phyloP scores from a whole-genome alignment of 2,329 filamentous ascomycete genomes.

The Exserohilum turcica region DNA sequence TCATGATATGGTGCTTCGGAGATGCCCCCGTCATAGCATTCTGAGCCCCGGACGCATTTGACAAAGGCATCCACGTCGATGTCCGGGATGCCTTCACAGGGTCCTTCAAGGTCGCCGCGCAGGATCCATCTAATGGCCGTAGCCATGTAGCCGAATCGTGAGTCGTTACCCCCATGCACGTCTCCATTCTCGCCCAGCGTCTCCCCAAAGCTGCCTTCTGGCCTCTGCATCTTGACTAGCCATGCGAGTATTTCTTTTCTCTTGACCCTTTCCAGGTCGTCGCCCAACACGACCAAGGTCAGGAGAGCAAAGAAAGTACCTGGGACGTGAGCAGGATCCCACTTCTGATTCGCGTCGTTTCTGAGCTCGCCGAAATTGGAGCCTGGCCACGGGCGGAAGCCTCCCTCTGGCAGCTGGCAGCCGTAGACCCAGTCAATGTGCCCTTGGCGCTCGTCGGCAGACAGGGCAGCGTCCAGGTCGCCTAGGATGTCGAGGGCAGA shows the following conservation, averaged over 20 bases:
- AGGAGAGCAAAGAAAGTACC: slow-evolving; percentile 89
- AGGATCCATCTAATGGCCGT: slow-evolving; percentile 82
- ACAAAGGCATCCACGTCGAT: slow-evolving; percentile 75
- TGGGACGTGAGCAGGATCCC: slow-evolving; percentile 81
- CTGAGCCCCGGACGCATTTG: slow-evolving; percentile 69
- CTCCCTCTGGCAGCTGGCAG: slow-evolving; percentile 83
- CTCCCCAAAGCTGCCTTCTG: slow-evolving; percentile 91
- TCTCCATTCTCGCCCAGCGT: slow-evolving; percentile 64
- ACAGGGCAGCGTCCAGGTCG: slow-evolving; percentile 61
- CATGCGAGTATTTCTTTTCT: slow-evolving; percentile 71
- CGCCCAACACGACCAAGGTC: slow-evolving; percentile 68
- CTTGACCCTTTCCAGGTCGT: slow-evolving; percentile 67
- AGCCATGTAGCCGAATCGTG: slow-evolving; percentile 86
- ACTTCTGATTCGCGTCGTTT: slow-evolving; percentile 59
- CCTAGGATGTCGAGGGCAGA: slow-evolving; percentile 82
- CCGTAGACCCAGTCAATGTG: slow-evolving; percentile 79
- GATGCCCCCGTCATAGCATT: slow-evolving; percentile 84
- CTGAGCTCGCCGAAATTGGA: slow-evolving; percentile 60
- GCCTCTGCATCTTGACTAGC: slow-evolving; percentile 76
- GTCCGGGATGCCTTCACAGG: slow-evolving; percentile 66
- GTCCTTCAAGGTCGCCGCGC: slow-evolving; percentile 61
- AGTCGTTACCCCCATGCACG: slow-evolving; percentile 80
- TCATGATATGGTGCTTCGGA: slow-evolving; percentile 79
- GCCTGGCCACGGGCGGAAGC: slow-evolving; percentile 84
- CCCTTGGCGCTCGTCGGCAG: slow-evolving; percentile 58